These are phyloP conservation scores for Neopestalotiopsis sp. DNA, from an alignment of 2,329 filamentous ascomycete genomes.

Conservation along the genomic window DNA sequence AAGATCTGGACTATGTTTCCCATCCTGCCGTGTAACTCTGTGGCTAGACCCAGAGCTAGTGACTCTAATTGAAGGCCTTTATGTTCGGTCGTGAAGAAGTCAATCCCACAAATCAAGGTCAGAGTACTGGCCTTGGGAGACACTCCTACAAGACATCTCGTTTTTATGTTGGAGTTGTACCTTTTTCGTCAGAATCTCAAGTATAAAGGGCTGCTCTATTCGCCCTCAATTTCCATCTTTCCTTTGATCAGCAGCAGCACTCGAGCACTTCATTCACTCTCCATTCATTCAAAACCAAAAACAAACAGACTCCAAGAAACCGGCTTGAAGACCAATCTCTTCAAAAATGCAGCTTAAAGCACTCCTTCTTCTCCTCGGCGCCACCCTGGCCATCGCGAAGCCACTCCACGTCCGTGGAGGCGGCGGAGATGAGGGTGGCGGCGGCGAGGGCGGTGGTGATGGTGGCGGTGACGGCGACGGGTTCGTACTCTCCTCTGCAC, in stretches of 20 bases:
- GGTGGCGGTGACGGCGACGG: neutral
- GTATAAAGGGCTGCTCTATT: neutral
- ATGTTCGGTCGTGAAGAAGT: neutral
- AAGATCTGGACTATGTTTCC: neutral
- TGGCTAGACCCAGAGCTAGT: neutral
- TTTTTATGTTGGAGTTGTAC: neutral
- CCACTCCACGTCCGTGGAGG: constrained; percentile 3
- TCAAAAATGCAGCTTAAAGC: neutral
- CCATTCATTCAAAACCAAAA: neutral
- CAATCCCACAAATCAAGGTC: neutral
- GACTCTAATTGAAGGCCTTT: neutral
- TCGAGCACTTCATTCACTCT: neutral
- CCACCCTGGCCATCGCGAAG: neutral
- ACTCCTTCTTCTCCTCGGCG: neutral
- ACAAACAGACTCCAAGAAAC: constrained; percentile 1
- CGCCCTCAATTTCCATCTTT: neutral
- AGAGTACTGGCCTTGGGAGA: neutral
- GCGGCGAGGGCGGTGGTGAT: neutral
- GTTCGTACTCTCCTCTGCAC: neutral
- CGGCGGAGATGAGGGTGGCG: neutral
- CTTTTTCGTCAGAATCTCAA: neutral
- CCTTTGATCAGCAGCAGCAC: constrained; percentile 1
- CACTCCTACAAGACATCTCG: neutral
- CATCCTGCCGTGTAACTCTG: neutral
- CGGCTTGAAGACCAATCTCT: neutral